phyloP scores from a whole-genome alignment of 495 filamentous ascomycete genomes.

The Penicillium tannophilum region DNA sequence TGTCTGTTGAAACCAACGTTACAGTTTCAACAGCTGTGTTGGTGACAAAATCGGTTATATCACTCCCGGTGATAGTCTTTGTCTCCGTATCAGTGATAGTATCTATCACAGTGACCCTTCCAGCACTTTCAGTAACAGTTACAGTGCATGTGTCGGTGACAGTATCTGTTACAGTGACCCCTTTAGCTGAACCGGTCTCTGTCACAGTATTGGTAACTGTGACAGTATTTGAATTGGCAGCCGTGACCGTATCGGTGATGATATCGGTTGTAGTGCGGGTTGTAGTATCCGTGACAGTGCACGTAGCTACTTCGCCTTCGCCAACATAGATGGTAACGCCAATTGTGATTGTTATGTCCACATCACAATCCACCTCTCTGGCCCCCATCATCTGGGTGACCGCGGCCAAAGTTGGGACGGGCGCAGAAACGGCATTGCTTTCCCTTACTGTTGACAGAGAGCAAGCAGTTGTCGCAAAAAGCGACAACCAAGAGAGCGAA shows the following conservation, averaged over 20 bases:
- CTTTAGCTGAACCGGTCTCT: neutral
- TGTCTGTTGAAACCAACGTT: neutral
- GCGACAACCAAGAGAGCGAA: constrained; percentile 11
- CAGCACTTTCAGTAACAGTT: neutral
- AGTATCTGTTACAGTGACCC: neutral
- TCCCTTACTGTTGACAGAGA: constrained; percentile 3
- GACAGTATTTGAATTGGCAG: neutral
- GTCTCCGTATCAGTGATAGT: constrained; percentile 6
- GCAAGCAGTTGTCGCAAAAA: constrained; percentile 12
- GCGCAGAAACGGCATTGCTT: neutral
- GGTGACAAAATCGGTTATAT: neutral
- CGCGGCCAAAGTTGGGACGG: neutral
- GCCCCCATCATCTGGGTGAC: neutral
- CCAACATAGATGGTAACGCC: constrained; percentile 16
- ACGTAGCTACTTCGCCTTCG: constrained; percentile 8
- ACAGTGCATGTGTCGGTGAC: neutral
- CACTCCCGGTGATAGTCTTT: neutral
- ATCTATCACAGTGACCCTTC: constrained; percentile 2
- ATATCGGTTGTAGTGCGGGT: neutral
- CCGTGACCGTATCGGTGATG: neutral
- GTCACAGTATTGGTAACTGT: neutral
- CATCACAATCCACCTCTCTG: constrained; percentile 1
- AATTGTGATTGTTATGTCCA: constrained; percentile 12
- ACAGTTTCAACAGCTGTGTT: neutral
- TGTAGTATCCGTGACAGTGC: constrained; percentile 7